Base-by-base conservation (phyloP, 2,329 filamentous ascomycete species). In the Coniochaeta prunicola region DNA sequence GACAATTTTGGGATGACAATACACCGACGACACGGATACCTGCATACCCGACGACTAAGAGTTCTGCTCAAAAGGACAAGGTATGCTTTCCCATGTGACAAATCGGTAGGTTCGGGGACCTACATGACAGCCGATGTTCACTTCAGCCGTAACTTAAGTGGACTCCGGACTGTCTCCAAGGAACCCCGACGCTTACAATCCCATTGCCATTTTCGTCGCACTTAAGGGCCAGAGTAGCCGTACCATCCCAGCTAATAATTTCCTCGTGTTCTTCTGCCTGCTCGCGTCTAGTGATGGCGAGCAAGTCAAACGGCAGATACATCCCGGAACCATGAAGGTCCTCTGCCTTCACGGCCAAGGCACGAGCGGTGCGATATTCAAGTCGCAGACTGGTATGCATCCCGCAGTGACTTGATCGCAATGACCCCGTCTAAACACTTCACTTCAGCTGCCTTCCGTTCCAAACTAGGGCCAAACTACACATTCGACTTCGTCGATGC, bases 341-440 rank as follows among this genome's bases (percentile, higher is more conserved):
- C 72, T 75, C 48, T 70, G 69, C 60, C 70, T 75, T 6, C 73
- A 75, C 61, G 73, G 73, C 38, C 67, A 68, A 40, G 72, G 73
- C 61, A 73, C 72, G 26, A 73, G 71, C 60, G 72, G 62, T 61
- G 60, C 64, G 21, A 74, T 74, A 55, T 71, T 75, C 59, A 66
- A 65, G 58, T 69, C 70, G 12, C 73, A 75, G 58, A 73, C 73
- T 21, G 68, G 72, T 72, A 19, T 28, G 66, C 33, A 28, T n/a
- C 24, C 15, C 6, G 33, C 42, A 5, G 17, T 2, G 34, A 26
- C 19, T 21, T 26, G 12, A 15, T 33, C 42, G 24, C 57, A 24
- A 48, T 15, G 33, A 19, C 15, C 12, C 24, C 12, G 8, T 36
- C 45, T 30, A 50, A 50, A 55, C 57, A 53, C 59, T 42, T 58